Base-by-base conservation (phyloP, 176 grass and related monocot genomes). In the Carex pumila region DNA sequence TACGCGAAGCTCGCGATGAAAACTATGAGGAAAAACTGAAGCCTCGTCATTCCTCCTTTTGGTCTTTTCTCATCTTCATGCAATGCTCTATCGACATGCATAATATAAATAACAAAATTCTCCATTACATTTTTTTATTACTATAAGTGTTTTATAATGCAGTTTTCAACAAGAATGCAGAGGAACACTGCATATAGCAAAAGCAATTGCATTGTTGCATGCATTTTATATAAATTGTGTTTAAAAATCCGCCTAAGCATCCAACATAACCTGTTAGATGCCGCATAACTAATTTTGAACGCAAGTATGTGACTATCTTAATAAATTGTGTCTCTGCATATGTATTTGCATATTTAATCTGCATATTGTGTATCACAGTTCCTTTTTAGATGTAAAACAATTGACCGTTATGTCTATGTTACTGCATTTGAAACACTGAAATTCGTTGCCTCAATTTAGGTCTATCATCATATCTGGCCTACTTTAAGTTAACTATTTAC, bases 21-120 rank as follows among this genome's bases (percentile, higher is more conserved):
- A 63, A 89, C 88, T n/a, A 86, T 68, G 55, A 97, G 80, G 83
- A 97, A 94, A 87, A 97, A 94, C 73, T 92, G 94, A 3, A 97
- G 83, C 68, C 92, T 84, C 6, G 92, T 89, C 17, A 83, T 82
- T 7, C 87, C 66, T 30, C 90, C 94, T 74, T 87, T 94, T 0
- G 83, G 85, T 15, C 90, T 76, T 84, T 89, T 92, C 87, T 94
- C 94, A 55, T 88, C 86, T 66, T 92, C 94, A 74, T 97, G 90
- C 45, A 97, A 71, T 59, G 94, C 94, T 81, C 93, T 95, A 66
- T 56, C 47, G 3, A 77, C 14, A 77, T 34, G 14, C 25, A 77
- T 25, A 50, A 73, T 73, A 11, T 25, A 55, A 77, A 77, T 56
- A 55, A 77, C 21, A 56, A 56, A 25, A 25, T 25, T 25, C 25